Percentiles rank a stretch among this genome's conserved stretches.
These are phyloP conservation scores for Pyrenophora tritici-repentis DNA, from an alignment of 2,329 filamentous ascomycete species.

Conservation along the genomic window DNA sequence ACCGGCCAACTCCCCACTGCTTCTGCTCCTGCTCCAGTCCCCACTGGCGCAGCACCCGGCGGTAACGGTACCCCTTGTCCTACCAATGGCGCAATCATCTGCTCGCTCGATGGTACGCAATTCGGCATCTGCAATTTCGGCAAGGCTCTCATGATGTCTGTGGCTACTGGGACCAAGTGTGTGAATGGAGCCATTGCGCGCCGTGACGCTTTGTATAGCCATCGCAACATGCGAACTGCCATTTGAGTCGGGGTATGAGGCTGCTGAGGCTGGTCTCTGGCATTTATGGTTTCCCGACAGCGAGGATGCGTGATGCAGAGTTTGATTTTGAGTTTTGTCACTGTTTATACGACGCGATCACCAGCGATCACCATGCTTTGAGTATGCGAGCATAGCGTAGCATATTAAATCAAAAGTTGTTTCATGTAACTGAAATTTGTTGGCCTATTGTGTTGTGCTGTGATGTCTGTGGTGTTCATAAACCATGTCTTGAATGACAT, in stretches of 20 bases:
- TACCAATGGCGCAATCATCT: constrained; percentile 43
- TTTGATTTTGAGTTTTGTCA: not conserved
- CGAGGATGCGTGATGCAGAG: not conserved
- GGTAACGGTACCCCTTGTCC: constrained; percentile 31
- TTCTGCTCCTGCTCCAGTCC: not conserved
- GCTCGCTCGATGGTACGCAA: constrained; percentile 42
- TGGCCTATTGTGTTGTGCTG: no score
- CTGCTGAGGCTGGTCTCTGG: no score
- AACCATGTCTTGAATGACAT: no score
- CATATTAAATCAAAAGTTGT: no score
- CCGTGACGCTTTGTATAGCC: constrained; percentile 21
- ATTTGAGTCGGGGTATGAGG: not conserved
- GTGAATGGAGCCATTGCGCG: constrained; percentile 43
- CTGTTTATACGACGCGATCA: no score
- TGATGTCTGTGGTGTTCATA: no score
- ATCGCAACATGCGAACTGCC: constrained; percentile 12
- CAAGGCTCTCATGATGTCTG: constrained; percentile 44
- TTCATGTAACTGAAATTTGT: no score
- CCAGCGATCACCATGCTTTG: not conserved
- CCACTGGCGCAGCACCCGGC: not conserved
- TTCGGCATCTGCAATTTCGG: constrained; percentile 52
- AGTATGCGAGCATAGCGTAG: not conserved
- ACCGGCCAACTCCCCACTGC: not conserved
- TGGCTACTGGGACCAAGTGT: constrained; percentile 53
- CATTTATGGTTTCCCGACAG: no score